phyloP scores from a whole-genome alignment of 352 stramenopile genomes.

The Globisporangium yorkense region DNA sequence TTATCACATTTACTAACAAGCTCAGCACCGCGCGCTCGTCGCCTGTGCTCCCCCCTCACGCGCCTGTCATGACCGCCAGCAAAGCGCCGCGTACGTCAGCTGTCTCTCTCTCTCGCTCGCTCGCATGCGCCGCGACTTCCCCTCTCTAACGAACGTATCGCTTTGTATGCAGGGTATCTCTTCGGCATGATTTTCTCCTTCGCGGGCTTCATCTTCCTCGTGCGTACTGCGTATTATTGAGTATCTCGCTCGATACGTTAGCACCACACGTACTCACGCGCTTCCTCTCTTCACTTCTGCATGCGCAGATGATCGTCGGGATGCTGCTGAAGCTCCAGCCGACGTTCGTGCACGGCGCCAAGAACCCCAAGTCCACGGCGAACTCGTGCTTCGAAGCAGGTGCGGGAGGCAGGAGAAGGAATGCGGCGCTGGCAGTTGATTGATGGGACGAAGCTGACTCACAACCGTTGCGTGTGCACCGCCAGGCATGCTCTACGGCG shows the following conservation, averaged over 20 bases:
- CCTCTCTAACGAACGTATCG: background rate
- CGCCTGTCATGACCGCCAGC: background rate
- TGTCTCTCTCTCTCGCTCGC: background rate
- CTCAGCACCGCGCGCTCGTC: background rate
- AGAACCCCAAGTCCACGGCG: constrained; percentile 63
- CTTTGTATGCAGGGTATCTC: constrained; percentile 41
- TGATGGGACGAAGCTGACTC: background rate
- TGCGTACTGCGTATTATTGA: constrained; percentile 14
- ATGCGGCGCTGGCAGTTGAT: background rate
- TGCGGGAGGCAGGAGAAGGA: constrained; percentile 16
- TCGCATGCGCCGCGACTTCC: no score
- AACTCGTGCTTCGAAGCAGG: constrained; percentile 76
- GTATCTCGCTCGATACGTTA: background rate
- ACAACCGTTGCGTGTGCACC: background rate
- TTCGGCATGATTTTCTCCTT: constrained; percentile 79
- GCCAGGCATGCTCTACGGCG: constrained; percentile 49
- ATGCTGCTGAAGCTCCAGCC: constrained; percentile 71
- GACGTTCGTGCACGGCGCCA: constrained; percentile 61
- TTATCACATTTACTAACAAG: background rate
- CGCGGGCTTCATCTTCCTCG: constrained; percentile 72
- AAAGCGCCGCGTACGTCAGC: constrained; percentile 1
- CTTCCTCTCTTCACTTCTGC: constrained; percentile 7
- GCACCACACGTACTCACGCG: background rate
- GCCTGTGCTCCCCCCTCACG: background rate
- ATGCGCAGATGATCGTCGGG: constrained; percentile 53